These are phyloP conservation scores for Gynostemma pentaphyllum DNA, from an alignment of 306 rosid species.

Conservation along the genomic window DNA sequence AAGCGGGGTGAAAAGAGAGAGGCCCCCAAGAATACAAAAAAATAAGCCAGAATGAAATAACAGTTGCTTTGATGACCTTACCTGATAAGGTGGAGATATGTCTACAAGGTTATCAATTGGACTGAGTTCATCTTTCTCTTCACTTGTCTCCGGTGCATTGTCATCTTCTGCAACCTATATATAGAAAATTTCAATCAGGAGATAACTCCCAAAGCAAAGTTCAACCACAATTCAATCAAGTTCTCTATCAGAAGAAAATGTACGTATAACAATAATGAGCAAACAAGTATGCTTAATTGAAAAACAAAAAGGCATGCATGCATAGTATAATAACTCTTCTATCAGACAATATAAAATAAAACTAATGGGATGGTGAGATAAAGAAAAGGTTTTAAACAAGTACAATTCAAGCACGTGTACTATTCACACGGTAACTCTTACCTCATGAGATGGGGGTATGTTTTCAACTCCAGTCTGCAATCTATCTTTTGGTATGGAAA, in stretches of 20 bases:
- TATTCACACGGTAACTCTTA: conserved; percentile 18
- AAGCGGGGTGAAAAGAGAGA: not conserved
- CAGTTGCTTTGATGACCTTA: not conserved
- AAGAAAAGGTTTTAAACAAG: not conserved
- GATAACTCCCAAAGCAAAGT: not conserved
- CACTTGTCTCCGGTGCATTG: not conserved
- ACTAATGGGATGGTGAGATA: not conserved
- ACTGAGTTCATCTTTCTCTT: not conserved
- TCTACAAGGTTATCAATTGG: not conserved
- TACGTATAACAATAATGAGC: not conserved
- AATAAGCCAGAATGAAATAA: not conserved
- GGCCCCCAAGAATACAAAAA: not conserved
- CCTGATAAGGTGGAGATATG: conserved; percentile 11
- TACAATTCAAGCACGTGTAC: not conserved
- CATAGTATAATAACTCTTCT: not conserved
- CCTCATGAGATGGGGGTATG: conserved; percentile 49
- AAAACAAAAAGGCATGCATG: not conserved
- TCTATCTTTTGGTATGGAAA: conserved; percentile 40
- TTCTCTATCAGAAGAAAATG: not conserved
- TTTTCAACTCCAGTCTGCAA: conserved; percentile 62
- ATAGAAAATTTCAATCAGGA: not conserved
- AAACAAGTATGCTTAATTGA: not conserved
- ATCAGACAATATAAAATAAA: not conserved
- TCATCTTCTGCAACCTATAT: conserved; percentile 3
- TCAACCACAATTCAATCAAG: not conserved